These are phyloP conservation scores for Phialophora expanda DNA, from an alignment of 2,329 filamentous ascomycete species.

Conservation along the genomic window DNA sequence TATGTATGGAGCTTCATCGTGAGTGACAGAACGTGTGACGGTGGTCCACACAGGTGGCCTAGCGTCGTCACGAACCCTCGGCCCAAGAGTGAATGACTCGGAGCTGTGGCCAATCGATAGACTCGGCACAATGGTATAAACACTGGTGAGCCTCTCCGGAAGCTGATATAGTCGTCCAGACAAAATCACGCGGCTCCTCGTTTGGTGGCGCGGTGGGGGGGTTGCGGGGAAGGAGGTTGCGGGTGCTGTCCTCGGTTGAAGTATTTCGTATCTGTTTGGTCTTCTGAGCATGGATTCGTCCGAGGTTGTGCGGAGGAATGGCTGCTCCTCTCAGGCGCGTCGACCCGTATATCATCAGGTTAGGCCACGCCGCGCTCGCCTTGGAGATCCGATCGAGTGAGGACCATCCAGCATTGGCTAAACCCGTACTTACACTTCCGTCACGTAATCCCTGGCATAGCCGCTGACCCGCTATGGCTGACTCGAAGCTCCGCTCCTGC, in stretches of 20 bases:
- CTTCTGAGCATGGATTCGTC: not conserved
- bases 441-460: not conserved
- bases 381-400: not conserved
- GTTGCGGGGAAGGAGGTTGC: constrained; percentile 10
- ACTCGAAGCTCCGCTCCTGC: constrained; percentile 6
- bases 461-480: constrained; percentile 13
- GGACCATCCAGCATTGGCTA: not conserved
- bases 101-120: not conserved
- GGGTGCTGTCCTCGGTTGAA: constrained; percentile 3
- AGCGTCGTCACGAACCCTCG: not conserved
- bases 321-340: not conserved
- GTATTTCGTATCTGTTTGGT: not conserved
- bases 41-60: not conserved
- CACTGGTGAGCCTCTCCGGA: constrained; percentile 1
- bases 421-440: not conserved
- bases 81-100: not conserved
- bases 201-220: constrained; percentile 11
- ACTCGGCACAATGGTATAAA: not conserved
- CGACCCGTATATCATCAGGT: not conserved
- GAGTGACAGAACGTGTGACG: not conserved
- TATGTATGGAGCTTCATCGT: not conserved
- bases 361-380: not conserved
- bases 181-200: not conserved
- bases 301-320: constrained; percentile 13
- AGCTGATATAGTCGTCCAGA: not conserved